Percentiles rank a stretch among this genome's conserved stretches.
phyloP scores from a whole-genome alignment of 2,329 filamentous ascomycete species.

The Lachnellula occidentalis region DNA sequence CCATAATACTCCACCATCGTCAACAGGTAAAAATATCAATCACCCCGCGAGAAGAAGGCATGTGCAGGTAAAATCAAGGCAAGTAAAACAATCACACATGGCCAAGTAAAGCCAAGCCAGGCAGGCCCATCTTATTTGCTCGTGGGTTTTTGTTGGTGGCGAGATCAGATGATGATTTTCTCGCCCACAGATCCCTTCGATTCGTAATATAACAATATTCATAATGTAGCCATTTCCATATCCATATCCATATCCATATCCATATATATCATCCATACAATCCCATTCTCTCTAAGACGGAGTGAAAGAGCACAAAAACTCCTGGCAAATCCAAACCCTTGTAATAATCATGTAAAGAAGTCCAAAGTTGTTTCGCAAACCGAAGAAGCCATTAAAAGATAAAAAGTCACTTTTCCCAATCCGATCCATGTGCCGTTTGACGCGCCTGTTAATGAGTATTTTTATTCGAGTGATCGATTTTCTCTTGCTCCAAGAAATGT shows the following conservation, averaged over 20 bases:
- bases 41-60: neutral
- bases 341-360: slow-evolving; percentile 12
- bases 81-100: neutral
- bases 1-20: neutral
- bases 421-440: slow-evolving; percentile 14
- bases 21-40: neutral
- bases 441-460: slow-evolving; percentile 17
- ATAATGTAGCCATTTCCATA: neutral
- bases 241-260: slow-evolving; percentile 2
- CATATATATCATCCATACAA: slow-evolving; percentile 8
- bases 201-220: neutral
- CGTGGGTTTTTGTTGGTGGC: neutral
- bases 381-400: slow-evolving; percentile 15
- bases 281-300: neutral
- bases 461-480: slow-evolving; percentile 11
- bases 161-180: neutral
- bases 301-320: slow-evolving; percentile 2
- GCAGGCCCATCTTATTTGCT: neutral
- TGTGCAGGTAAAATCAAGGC: neutral
- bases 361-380: slow-evolving; percentile 11
- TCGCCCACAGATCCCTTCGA: neutral
- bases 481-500: slow-evolving; percentile 5
- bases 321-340: slow-evolving; percentile 2
- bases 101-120: neutral
- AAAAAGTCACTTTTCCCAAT: slow-evolving; percentile 21